Base-by-base conservation (phyloP, 225 moss, liverwort and hornwort species). In the Physcomitrium patens region DNA sequence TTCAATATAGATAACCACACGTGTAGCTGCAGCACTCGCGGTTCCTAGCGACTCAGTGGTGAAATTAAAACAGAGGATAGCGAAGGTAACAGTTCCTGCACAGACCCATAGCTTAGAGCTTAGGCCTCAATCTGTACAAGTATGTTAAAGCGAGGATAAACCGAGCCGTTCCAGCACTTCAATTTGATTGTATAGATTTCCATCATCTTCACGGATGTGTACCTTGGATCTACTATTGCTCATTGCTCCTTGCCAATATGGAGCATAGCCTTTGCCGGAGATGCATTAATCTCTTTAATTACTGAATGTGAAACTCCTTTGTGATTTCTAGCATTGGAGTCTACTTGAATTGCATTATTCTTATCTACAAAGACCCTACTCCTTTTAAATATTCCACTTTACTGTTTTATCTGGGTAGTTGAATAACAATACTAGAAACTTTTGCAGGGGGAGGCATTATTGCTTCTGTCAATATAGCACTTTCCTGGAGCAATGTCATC, bases 131-230 rank as follows among this genome's bases (percentile, higher is more conserved):
- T 27, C 12, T 74, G 63, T 61, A 60, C 37, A 41, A 47, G 67
- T 46, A 47, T 67, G 9, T 60, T 0, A 31, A 17, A 51, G 31
- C 18, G 23, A 54, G 72, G 41, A 61, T 15, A 26, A 4, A 47
- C 22, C 67, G 45, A 47, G 46, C 46, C 59, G 53, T 55, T 71
- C 11, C 70, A 58, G 69, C 58, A 46, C 45, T 59, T 42, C n/a
- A 47, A 60, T 55, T 48, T 11, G 27, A 11, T 69, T 82, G 74
- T 69, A 73, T 8, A 59, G 78, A 57, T 43, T 26, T 51, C 1
- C 11, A 7, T 16, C 24, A 23, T 71, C 17, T 2, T 70, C 13
- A 44, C 45, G 53, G n/a, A 52, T 54, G 16, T 64, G 51, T 9
- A 58, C 27, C 62, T 20, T 69, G n/a, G 55, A 26, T 49, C 8